Conservation (phyloP, 2,329 filamentous ascomycete species). For the Zarea fungicola region DNA sequence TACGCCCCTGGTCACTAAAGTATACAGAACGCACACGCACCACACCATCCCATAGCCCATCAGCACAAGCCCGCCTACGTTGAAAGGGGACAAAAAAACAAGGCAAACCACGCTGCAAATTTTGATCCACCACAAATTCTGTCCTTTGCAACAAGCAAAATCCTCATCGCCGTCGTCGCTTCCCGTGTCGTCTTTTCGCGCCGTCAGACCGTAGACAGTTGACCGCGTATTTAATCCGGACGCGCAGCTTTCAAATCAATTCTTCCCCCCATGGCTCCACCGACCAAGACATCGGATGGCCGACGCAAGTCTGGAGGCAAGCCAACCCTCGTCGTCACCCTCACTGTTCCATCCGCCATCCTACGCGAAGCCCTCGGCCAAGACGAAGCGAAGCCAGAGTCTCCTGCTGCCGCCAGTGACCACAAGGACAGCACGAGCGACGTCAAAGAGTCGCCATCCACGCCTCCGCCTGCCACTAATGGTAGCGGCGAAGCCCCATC, state of each 20-base stretch:
- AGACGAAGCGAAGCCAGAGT: conserved; percentile 34
- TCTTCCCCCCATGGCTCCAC: conserved; percentile 28
- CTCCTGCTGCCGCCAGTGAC: conserved; percentile 36
- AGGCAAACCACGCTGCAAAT: neutral
- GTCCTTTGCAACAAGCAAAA: neutral
- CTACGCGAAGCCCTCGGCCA: conserved; percentile 47
- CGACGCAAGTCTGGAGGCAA: conserved; percentile 36
- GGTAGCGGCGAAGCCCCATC: conserved; percentile 52
- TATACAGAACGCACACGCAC: too few species aligned
- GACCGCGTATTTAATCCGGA: neutral
- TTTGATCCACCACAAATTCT: conserved; percentile 7
- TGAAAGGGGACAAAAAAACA: conserved; percentile 12
- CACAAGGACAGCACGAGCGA: conserved; percentile 30
- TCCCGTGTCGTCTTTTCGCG: neutral
- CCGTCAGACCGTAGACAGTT: neutral
- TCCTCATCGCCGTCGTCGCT: neutral
- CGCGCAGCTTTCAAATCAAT: neutral
- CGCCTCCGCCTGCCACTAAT: conserved; percentile 33
- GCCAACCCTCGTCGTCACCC: conserved; percentile 40
- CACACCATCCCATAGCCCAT: conserved; percentile 8
- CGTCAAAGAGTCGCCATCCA: conserved; percentile 40
- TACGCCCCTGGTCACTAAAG: conserved; percentile 13
- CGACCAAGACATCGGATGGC: conserved; percentile 28
- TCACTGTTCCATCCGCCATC: conserved; percentile 46
- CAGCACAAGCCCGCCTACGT: conserved; percentile 3